phyloP scores from a whole-genome alignment of 2,329 filamentous ascomycete species.

The Chaetomium globosum region DNA sequence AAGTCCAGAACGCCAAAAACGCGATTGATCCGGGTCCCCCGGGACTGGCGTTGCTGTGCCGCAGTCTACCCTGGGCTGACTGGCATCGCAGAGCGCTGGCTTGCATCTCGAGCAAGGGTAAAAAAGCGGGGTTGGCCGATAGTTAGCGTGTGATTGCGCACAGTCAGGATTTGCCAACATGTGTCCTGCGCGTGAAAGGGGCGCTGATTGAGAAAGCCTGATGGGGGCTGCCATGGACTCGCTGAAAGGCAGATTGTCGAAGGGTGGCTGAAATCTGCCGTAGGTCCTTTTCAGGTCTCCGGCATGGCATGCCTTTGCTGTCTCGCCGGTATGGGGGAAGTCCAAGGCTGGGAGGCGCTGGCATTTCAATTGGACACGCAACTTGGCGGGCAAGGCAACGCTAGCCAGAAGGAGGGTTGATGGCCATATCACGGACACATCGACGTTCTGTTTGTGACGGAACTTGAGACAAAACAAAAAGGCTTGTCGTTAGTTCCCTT shows the following conservation, averaged over 20 bases:
- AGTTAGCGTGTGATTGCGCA: constrained; percentile 39
- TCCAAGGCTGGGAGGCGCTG: background rate
- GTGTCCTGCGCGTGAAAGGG: constrained; percentile 28
- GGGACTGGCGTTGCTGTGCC: constrained; percentile 25
- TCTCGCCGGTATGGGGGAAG: constrained; percentile 1
- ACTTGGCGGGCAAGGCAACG: background rate
- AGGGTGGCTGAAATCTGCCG: background rate
- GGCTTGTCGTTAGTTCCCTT: background rate
- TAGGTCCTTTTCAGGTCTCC: background rate
- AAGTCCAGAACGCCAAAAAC: constrained; percentile 15
- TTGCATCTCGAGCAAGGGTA: constrained; percentile 29
- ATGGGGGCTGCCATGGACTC: background rate
- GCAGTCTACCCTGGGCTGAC: constrained; percentile 26
- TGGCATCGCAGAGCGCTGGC: constrained; percentile 28
- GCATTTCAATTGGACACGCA: background rate
- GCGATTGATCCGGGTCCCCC: constrained; percentile 23
- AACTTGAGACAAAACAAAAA: background rate
- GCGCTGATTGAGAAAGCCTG: constrained; percentile 1
- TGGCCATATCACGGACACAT: background rate
- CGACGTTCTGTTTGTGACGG: constrained; percentile 5
- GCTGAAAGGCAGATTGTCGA: background rate
- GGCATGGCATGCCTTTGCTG: background rate
- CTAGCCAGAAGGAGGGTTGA: background rate
- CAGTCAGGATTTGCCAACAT: constrained; percentile 35
- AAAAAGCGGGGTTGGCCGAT: constrained; percentile 38